These are phyloP conservation scores for Blastocystis sp. DNA, from an alignment of 352 stramenopile species.

Conservation along the genomic window DNA sequence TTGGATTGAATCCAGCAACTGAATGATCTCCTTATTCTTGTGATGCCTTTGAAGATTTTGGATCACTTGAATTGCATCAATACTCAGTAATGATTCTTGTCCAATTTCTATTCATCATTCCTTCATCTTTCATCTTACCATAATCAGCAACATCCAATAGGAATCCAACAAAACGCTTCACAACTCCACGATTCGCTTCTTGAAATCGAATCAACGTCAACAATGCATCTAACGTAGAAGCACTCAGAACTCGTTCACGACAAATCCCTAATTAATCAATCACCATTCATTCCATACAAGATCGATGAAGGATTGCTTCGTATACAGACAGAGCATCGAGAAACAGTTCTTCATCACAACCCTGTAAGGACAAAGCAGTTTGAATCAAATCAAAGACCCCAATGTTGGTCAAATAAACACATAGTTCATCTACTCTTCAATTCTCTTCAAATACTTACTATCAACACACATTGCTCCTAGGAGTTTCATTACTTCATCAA, in stretches of 20 bases:
- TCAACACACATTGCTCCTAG: background rate
- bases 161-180: background rate
- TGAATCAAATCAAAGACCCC: slow-evolving; percentile 40
- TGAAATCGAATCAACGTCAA: background rate
- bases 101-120: background rate
- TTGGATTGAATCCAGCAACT: background rate
- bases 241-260: slow-evolving; percentile 1
- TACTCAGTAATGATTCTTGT: background rate
- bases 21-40: background rate
- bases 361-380: slow-evolving; percentile 13
- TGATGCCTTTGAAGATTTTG: background rate
- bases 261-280: slow-evolving; percentile 30
- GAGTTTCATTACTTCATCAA: background rate
- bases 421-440: slow-evolving; percentile 42
- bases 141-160: background rate
- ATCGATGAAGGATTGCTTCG: background rate
- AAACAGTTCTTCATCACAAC: background rate
- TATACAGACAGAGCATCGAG: background rate
- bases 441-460: background rate
- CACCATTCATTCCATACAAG: background rate
- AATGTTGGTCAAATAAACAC: slow-evolving; percentile 26
- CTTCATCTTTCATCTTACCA: background rate
- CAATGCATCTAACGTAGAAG: background rate
- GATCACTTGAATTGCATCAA: background rate
- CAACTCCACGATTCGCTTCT: background rate